phyloP scores from a whole-genome alignment of 495 filamentous ascomycete species.

The Tuber brumale region DNA sequence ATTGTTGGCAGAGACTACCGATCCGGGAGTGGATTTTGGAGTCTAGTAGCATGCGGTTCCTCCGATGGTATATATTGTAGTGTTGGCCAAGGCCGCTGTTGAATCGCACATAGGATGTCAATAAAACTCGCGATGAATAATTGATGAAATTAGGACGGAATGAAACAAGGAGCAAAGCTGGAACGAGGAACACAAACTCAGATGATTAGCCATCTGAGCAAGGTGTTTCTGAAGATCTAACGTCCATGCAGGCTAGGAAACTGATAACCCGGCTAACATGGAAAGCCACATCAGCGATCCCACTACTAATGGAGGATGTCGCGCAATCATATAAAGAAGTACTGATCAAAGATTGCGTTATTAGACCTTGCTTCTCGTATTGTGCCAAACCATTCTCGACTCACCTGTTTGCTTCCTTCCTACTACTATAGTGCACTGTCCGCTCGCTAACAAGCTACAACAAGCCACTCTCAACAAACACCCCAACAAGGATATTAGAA shows the following conservation, averaged over 20 bases:
- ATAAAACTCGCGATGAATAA: not conserved
- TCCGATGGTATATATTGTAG: not conserved
- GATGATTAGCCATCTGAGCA: not conserved
- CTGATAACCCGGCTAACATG: not conserved
- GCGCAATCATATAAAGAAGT: not conserved
- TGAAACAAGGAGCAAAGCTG: not conserved
- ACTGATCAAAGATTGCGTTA: not conserved
- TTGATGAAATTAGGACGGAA: not conserved
- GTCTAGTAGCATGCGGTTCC: not conserved
- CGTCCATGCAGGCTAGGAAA: not conserved
- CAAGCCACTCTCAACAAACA: not conserved
- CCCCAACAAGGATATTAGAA: not conserved
- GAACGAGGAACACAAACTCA: not conserved
- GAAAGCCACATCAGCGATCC: not conserved
- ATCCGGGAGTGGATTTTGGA: not conserved
- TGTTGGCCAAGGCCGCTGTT: not conserved
- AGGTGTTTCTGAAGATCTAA: not conserved
- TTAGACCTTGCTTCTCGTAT: not conserved
- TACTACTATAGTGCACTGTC: not conserved
- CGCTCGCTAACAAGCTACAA: not conserved
- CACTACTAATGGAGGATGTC: not conserved
- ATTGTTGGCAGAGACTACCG: not conserved
- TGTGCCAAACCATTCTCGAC: not conserved
- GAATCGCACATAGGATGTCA: not conserved
- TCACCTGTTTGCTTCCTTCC: not conserved